Percentiles rank a stretch among this genome's conserved stretches.
Evolutionary conservation across 2,329 filamentous ascomycete species (phyloP).

Genomic region (Madurella fahalii): DNA sequence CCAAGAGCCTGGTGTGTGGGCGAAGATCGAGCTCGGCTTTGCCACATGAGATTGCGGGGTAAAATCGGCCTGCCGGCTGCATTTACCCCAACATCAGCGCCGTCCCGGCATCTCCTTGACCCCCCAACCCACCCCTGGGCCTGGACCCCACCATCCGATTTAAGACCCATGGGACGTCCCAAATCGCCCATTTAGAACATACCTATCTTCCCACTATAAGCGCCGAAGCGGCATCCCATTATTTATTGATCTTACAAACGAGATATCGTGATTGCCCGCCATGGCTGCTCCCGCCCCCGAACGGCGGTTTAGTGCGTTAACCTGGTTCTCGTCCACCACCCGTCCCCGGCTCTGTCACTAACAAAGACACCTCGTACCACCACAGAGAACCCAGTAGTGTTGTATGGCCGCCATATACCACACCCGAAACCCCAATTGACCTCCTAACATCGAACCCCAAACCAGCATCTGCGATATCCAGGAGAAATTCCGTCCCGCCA

Average conservation of each 20-base stretch:
- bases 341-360: neutral
- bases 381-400: slow-evolving; percentile 47
- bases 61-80: slow-evolving; percentile 8
- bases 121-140: neutral
- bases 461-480: slow-evolving; percentile 87
- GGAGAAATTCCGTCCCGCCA: slow-evolving; percentile 82
- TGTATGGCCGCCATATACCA: slow-evolving; percentile 34
- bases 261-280: neutral
- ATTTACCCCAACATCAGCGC: slow-evolving; percentile 11
- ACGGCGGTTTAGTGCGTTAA: slow-evolving; percentile 22
- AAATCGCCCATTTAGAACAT: neutral
- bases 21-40: neutral
- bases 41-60: slow-evolving; percentile 17
- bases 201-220: neutral
- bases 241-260: too few species aligned
- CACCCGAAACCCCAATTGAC: neutral
- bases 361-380: neutral
- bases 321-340: neutral
- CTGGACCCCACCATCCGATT: neutral
- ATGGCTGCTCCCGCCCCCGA: slow-evolving; percentile 21
- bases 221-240: neutral
- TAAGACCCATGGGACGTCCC: neutral
- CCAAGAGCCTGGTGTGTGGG: too few species aligned
- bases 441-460: neutral
- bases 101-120: slow-evolving; percentile 8